Percentiles rank a stretch among this genome's conserved stretches.
Conservation (phyloP, 177 flowering plant species). For the Telopea speciosissima region DNA sequence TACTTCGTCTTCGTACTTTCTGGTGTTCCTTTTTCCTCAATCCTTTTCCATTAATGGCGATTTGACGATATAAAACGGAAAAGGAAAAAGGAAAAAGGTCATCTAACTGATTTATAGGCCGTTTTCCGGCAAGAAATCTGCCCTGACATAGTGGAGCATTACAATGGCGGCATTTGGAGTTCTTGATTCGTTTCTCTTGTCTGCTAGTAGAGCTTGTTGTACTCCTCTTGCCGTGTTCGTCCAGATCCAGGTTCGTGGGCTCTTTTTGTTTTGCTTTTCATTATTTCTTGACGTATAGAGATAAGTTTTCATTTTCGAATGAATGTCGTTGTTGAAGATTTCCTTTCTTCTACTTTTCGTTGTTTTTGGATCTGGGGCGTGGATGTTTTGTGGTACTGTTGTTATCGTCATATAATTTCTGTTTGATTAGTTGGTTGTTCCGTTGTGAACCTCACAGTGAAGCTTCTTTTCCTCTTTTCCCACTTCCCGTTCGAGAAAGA, state of each 20-base stretch:
- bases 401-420: too few relatives aligned
- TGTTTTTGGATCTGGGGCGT: conserved; percentile 3
- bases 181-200: conserved; percentile 53
- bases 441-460: neutral
- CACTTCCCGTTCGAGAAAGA: too few relatives aligned
- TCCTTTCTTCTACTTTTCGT: neutral
- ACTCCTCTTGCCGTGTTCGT: conserved; percentile 62
- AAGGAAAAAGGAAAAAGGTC: too few relatives aligned
- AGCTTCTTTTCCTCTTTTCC: too few relatives aligned
- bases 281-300: neutral
- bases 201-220: conserved; percentile 62
- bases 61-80: too few relatives aligned
- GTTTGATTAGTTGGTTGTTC: neutral
- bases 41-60: too few relatives aligned
- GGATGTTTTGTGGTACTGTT: neutral
- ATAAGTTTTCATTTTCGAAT: neutral
- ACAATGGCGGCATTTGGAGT: conserved; percentile 24
- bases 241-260: conserved; percentile 81
- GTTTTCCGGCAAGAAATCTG: too few relatives aligned
- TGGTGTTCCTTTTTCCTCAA: too few relatives aligned
- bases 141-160: too few relatives aligned
- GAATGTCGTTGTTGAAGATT: neutral
- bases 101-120: too few relatives aligned
- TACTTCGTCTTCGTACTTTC: too few relatives aligned
- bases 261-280: too few relatives aligned